These are phyloP conservation scores for Podospora sp. DNA, from an alignment of 495 filamentous ascomycete species.

Conservation along the genomic window DNA sequence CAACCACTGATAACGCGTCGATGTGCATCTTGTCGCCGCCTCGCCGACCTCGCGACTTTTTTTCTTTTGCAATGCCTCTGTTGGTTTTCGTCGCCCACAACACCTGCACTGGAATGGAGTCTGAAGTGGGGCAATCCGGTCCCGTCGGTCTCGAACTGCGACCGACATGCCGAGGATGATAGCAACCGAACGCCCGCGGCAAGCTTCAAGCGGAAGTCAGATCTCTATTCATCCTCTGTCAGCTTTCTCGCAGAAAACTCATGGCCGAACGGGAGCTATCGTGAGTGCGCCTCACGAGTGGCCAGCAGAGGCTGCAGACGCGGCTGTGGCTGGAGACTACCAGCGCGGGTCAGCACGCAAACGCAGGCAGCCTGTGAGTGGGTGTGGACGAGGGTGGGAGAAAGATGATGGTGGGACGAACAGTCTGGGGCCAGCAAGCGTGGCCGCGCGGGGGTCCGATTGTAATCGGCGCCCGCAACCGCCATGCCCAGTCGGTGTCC, in stretches of 20 bases:
- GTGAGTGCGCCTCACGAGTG: not conserved
- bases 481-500: not conserved
- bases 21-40: not conserved
- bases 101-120: constrained; percentile 2
- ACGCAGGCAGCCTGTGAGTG: not conserved
- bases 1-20: not conserved
- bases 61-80: constrained; percentile 1
- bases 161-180: not conserved
- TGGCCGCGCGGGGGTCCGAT: constrained; percentile 15
- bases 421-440: constrained; percentile 4
- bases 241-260: constrained; percentile 10
- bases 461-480: not conserved
- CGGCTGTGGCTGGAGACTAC: constrained; percentile 19
- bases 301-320: constrained; percentile 7
- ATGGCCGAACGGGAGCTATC: not conserved
- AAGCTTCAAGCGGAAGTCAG: constrained; percentile 10
- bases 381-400: constrained; percentile 3
- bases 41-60: not conserved
- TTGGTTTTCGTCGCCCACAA: not conserved
- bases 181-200: not conserved
- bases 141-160: constrained; percentile 7
- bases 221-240: constrained; percentile 17
- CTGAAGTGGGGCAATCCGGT: constrained; percentile 6
- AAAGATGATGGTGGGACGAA: constrained; percentile 13
- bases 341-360: constrained; percentile 20